phyloP scores from a whole-genome alignment of 768 basidiomycete genomes.

The Coprinopsis cinerea region DNA sequence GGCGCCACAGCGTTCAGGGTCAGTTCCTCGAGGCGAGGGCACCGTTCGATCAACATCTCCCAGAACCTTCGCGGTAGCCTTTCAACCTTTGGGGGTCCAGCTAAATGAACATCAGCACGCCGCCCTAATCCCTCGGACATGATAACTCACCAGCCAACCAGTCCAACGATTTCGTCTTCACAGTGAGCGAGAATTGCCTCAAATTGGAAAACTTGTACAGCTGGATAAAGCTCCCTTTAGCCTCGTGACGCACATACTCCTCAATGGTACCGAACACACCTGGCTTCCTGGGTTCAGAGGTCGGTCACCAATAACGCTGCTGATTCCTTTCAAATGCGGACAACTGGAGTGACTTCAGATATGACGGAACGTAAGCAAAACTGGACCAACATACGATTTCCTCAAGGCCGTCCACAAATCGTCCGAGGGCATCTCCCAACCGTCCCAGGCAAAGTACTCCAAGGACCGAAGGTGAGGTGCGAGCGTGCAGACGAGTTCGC shows the following conservation, averaged over 20 bases:
- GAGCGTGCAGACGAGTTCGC: conserved; percentile 23
- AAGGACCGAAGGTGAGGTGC: conserved; percentile 19
- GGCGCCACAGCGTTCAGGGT: conserved; percentile 29
- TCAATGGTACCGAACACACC: conserved; percentile 19
- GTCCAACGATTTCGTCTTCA: conserved; percentile 29
- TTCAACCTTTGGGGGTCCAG: conserved; percentile 28
- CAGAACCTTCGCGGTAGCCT: conserved; percentile 32
- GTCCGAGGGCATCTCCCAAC: conserved; percentile 30
- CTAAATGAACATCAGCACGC: conserved; percentile 14
- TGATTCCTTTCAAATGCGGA: conserved; percentile 27
- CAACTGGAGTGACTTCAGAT: conserved; percentile 22
- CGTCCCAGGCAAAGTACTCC: conserved; percentile 33
- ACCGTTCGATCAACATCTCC: conserved; percentile 35
- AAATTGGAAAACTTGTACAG: conserved; percentile 32
- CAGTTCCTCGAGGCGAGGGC: conserved; percentile 33
- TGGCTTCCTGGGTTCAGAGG: conserved; percentile 26
- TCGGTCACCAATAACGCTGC: conserved; percentile 29
- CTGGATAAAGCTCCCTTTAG: conserved; percentile 14
- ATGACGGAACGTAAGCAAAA: conserved; percentile 2
- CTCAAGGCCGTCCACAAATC: conserved; percentile 29
- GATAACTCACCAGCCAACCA: conserved; percentile 27
- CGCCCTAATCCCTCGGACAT: neutral
- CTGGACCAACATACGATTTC: conserved; percentile 22
- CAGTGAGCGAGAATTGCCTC: conserved; percentile 25
- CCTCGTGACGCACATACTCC: conserved; percentile 5